A percentile compares a stretch with the other conserved stretches of the same genome.
Evolutionary conservation across 2,329 filamentous ascomycete species (phyloP).

Genomic region (Fusarium papillatum): DNA sequence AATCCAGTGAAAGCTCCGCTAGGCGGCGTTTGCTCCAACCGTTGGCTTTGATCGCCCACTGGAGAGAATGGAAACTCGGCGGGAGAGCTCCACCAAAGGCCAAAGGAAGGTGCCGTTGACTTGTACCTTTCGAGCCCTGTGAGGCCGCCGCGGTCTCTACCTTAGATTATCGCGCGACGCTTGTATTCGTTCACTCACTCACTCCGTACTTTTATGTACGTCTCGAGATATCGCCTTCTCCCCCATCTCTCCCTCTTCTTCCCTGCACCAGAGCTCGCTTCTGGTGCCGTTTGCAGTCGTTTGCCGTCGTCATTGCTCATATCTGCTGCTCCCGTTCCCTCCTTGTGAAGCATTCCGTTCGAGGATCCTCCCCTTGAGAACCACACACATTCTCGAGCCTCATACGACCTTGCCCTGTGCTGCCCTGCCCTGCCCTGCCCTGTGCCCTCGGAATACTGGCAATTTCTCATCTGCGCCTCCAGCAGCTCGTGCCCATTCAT

Average conservation of each 20-base stretch:
- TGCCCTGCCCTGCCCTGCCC: constrained; percentile 25
- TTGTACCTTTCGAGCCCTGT: constrained; percentile 4
- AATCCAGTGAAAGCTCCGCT: constrained; percentile 26
- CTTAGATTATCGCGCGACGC: constrained; percentile 10
- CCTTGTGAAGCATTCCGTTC: constrained; percentile 13
- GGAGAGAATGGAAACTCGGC: constrained; percentile 15
- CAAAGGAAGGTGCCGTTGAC: constrained; percentile 13
- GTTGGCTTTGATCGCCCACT: constrained; percentile 6
- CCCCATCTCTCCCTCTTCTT: neutral
- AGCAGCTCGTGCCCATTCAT: constrained; percentile 7
- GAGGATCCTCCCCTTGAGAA: constrained; percentile 23
- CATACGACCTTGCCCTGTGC: constrained; percentile 29
- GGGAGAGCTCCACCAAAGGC: constrained; percentile 19
- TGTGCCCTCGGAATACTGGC: constrained; percentile 22
- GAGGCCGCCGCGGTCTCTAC: constrained; percentile 3
- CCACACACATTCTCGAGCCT: constrained; percentile 26
- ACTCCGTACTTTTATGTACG: neutral
- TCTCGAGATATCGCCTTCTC: constrained; percentile 18
- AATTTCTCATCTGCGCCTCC: constrained; percentile 20
- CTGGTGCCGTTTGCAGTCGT: constrained; percentile 5
- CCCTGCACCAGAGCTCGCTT: constrained; percentile 1
- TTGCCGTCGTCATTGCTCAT: neutral
- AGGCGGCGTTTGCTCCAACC: constrained; percentile 15
- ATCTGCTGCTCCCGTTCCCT: neutral
- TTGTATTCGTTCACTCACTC: constrained; percentile 11